A percentile compares a stretch with the other conserved stretches of the same genome.
Conservation (phyloP, 164 flowering plant species). For the Warburgia ugandensis region DNA sequence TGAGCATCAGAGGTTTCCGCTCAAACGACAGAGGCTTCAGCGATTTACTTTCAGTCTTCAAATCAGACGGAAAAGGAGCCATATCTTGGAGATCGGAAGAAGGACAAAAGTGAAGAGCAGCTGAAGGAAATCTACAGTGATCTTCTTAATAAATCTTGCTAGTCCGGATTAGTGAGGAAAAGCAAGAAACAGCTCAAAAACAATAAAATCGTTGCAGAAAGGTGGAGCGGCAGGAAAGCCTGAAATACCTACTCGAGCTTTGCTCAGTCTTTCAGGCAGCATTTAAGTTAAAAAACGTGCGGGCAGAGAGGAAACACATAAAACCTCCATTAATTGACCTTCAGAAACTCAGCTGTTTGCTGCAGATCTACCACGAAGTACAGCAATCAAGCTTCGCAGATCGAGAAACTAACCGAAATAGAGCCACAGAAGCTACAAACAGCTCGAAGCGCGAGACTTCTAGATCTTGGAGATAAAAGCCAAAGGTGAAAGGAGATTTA, state of each 20-base stretch:
- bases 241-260: not conserved
- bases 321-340: constrained; percentile 10
- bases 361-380: not conserved
- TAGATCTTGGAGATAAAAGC: not conserved
- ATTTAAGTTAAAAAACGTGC: not conserved
- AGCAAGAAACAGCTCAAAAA: not conserved
- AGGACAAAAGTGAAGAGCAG: not conserved
- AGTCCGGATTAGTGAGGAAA: not conserved
- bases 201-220: constrained; percentile 8
- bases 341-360: constrained; percentile 7
- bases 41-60: not conserved
- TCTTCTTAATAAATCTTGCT: not conserved
- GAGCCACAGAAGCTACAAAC: not conserved
- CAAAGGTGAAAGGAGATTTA: constrained; percentile 4
- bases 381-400: not conserved
- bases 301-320: not conserved
- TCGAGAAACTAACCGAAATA: not conserved
- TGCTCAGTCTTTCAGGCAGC: not conserved
- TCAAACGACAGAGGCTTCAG: not conserved
- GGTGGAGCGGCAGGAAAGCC: not conserved
- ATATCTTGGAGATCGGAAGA: not conserved
- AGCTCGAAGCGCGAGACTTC: not conserved
- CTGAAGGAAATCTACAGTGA: not conserved
- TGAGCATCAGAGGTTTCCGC: constrained; percentile 37
- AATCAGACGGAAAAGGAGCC: not conserved